Evolutionary conservation across 768 basidiomycete species (phyloP), one percentile per base, ranked within the genome.

Genomic region (Tylopilus rubrobrunneus): DNA sequence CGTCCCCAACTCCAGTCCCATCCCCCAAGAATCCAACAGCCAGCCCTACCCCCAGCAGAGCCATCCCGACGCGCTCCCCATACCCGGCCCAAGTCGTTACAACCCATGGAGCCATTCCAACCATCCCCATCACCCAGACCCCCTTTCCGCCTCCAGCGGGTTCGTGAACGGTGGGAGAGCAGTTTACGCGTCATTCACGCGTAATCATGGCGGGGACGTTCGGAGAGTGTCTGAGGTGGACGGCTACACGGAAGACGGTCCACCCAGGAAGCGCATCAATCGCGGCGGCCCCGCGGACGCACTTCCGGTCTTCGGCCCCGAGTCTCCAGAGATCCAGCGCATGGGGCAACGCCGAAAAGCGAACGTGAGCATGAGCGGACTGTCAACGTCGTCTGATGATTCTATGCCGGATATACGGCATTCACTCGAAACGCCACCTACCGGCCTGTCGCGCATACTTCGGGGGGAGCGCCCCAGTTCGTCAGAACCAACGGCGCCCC

Each of bases 1-100:
- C 50, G 88, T 89, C 23, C 89, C 89, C 45, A 86, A 77, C 71
- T 91, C 90, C 50, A 90, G 87, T 57, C 87, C 88, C 31, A 63
- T 78, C 34, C 60, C 62, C 37, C 67, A 76, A 45, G 78, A 83
- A 54, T 56, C 72, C 14, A 57, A 62, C 15, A 61, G 73, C 53
- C 73, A 67, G 25, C 59, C 74, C 21, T 71, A 74, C 53, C 62
- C 72, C 34, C 74, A 70, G 14, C 66, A 71, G 53, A 58, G 56
- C 43, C 56, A 62, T 23, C 67, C 73, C 71, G 82, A 81, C 70
- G 71, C 75, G 66, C 73, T 75, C 55, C 61, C 69, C 25, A 67
- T 71, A 31, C 73, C 77, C 1, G 74, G 73, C 29, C 67, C 73
- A n/a, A 67, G 62, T 45, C 74, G 69, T 48, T 51, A 64, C 28